Percentiles rank a stretch among this genome's conserved stretches.
Conservation (phyloP, 192 early-diverging fungal genomes). For the Rhizophagus prolifer region DNA sequence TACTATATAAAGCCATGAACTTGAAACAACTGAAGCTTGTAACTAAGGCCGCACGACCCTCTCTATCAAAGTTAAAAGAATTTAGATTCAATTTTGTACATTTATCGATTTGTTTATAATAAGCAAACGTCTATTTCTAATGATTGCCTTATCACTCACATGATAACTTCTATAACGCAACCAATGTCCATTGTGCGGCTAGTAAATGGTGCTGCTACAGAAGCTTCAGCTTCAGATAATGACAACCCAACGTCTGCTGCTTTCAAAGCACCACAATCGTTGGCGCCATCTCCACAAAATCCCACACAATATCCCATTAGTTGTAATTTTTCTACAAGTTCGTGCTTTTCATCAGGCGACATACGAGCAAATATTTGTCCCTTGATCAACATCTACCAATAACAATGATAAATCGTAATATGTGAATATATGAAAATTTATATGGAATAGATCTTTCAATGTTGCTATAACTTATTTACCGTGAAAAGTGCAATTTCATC, state of each 20-base stretch:
- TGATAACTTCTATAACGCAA: conserved; percentile 90
- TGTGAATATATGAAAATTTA: not conserved
- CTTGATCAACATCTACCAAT: conserved; percentile 83
- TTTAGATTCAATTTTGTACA: not conserved
- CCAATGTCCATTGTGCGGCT: conserved; percentile 85
- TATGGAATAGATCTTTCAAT: not conserved
- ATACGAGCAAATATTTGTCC: conserved; percentile 94
- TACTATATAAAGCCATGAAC: conserved; percentile 96
- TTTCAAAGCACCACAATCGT: conserved; percentile 96
- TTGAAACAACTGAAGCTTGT: conserved; percentile 99
- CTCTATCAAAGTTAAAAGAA: conserved; percentile 44
- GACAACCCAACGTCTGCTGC: conserved; percentile 95
- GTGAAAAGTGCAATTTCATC: conserved; percentile 5
- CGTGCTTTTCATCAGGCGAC: conserved; percentile 98
- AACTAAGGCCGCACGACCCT: conserved; percentile 93
- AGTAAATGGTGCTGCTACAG: conserved; percentile 97
- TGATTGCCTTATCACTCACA: conserved; percentile 33
- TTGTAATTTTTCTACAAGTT: conserved; percentile 88
- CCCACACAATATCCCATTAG: conserved; percentile 89
- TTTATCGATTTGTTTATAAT: not conserved
- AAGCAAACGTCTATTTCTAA: not conserved
- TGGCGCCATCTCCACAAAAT: conserved; percentile 99
- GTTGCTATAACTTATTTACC: not conserved
- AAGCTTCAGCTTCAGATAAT: conserved; percentile 95
- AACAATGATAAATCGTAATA: not conserved